A percentile compares a stretch with the other conserved stretches of the same genome.
phyloP scores from a whole-genome alignment of 345 rosid species.

The Viola odorata region DNA sequence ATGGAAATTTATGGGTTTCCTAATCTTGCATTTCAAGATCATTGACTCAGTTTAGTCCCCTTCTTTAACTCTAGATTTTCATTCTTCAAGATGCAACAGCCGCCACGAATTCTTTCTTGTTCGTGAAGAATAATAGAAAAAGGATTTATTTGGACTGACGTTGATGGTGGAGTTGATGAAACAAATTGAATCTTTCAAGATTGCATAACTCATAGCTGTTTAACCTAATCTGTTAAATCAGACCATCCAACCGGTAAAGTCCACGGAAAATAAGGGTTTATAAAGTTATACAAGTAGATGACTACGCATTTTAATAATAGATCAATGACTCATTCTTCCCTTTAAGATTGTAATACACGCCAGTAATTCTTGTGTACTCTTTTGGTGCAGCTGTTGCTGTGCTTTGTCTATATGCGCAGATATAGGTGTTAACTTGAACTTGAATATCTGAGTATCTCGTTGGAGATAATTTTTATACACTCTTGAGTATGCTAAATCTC shows the following conservation, averaged over 20 bases:
- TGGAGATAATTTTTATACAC: too few species aligned
- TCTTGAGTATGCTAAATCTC: too few species aligned
- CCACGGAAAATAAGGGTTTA: neutral
- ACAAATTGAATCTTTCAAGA: neutral
- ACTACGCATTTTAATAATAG: conserved; percentile 5
- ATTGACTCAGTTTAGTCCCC: neutral
- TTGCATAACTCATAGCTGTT: neutral
- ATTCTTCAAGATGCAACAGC: conserved; percentile 8
- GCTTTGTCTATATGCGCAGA: too few species aligned
- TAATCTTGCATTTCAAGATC: conserved; percentile 25
- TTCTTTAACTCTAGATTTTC: conserved; percentile 12
- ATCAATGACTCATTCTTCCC: neutral
- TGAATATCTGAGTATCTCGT: too few species aligned
- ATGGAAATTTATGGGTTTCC: neutral
- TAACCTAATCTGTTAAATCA: conserved; percentile 16
- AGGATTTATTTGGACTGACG: neutral
- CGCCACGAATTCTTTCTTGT: conserved; percentile 8
- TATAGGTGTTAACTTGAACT: too few species aligned
- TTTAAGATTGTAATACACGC: too few species aligned
- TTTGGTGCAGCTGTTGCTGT: too few species aligned
- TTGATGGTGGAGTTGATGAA: neutral
- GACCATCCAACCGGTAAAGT: conserved; percentile 23
- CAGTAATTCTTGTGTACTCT: too few species aligned
- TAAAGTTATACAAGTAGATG: neutral
- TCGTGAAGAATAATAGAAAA: conserved; percentile 8